A percentile compares a stretch with the other conserved stretches of the same genome.
Conservation (phyloP, 345 rosid genomes). For the Adansonia digitata region DNA sequence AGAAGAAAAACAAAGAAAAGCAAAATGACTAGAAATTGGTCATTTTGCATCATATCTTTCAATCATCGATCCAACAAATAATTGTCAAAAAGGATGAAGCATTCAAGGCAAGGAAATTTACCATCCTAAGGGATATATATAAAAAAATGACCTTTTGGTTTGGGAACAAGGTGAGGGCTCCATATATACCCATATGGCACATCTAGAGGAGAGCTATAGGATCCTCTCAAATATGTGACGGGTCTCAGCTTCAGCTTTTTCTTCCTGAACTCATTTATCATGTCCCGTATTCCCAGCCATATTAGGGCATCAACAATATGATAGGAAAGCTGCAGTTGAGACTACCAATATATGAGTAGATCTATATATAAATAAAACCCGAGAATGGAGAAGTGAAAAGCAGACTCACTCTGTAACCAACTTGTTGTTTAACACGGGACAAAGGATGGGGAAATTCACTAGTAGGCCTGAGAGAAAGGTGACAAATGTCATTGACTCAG, state of each 20-base stretch:
- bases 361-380: conserved; percentile 1
- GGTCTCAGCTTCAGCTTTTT: conserved; percentile 86
- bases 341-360: not conserved
- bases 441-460: conserved; percentile 98
- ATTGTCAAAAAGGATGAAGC: not conserved
- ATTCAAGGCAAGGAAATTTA: conserved; percentile 3
- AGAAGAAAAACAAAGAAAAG: not conserved
- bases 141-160: conserved; percentile 79
- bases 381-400: not conserved
- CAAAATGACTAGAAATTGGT: not conserved
- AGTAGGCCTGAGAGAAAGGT: conserved; percentile 60
- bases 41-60: not conserved
- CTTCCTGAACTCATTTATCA: conserved; percentile 91
- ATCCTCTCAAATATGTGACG: conserved; percentile 94
- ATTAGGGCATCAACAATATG: conserved; percentile 93
- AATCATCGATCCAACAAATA: not conserved
- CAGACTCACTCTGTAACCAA: conserved; percentile 87
- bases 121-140: not conserved
- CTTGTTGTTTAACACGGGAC: conserved; percentile 94
- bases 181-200: conserved; percentile 95
- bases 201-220: conserved; percentile 75
- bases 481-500: not conserved
- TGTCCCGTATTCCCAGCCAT: conserved; percentile 99
- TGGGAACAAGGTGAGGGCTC: conserved; percentile 98
- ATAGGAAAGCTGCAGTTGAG: conserved; percentile 71